A percentile compares a stretch with the other conserved stretches of the same genome.
Evolutionary conservation across 2,329 filamentous ascomycete species (phyloP).

Genomic region (Colletotrichum plurivorum): DNA sequence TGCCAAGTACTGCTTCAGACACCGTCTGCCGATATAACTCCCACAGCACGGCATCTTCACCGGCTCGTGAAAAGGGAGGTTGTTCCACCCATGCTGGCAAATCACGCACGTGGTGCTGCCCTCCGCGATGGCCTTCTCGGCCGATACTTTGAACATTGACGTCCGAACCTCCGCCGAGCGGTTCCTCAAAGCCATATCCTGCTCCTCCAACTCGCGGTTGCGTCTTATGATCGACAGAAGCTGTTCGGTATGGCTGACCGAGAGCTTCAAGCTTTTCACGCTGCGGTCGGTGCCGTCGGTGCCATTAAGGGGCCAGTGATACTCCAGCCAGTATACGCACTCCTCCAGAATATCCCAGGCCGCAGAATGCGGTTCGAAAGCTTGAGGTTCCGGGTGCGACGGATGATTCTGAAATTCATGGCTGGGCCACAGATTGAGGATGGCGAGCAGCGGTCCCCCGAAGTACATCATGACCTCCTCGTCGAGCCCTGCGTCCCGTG

Average conservation of each 20-base stretch:
- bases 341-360: constrained; percentile 28
- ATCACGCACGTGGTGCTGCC: neutral
- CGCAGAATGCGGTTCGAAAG: constrained; percentile 10
- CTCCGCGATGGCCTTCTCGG: neutral
- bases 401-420: neutral
- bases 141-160: neutral
- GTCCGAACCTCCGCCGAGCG: neutral
- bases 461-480: constrained; percentile 30
- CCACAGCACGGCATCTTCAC: constrained; percentile 28
- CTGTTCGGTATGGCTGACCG: no score
- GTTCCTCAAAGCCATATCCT: constrained; percentile 16
- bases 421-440: constrained; percentile 37
- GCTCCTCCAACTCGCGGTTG: constrained; percentile 17
- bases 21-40: constrained; percentile 20
- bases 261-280: neutral
- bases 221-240: neutral
- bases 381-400: constrained; percentile 6
- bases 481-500: constrained; percentile 26
- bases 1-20: constrained; percentile 29
- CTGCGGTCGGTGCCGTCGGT: no score
- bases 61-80: constrained; percentile 27
- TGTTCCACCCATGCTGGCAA: constrained; percentile 17
- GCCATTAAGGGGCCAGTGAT: constrained; percentile 22
- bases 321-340: constrained; percentile 30
- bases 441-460: constrained; percentile 20